phyloP scores from a whole-genome alignment of 2,329 filamentous ascomycete species.

The Nemania sp. region DNA sequence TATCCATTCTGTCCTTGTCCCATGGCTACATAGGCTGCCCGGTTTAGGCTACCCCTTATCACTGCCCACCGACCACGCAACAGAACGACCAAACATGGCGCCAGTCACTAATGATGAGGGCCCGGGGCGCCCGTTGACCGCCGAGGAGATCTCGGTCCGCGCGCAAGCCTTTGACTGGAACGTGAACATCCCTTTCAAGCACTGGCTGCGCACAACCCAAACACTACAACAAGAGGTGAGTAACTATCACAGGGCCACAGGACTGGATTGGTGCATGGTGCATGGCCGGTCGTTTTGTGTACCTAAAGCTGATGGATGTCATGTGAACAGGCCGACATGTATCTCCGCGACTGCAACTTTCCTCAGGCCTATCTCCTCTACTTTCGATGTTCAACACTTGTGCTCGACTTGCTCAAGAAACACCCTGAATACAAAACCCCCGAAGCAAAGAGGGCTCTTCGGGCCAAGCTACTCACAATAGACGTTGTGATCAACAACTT shows the following conservation, averaged over 20 bases:
- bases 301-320: slow-evolving; percentile 23
- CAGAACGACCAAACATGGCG: slow-evolving; percentile 26
- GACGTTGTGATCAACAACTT: slow-evolving; percentile 74
- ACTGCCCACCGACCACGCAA: slow-evolving; percentile 13
- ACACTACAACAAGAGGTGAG: slow-evolving; percentile 83
- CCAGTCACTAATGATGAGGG: slow-evolving; percentile 22
- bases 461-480: slow-evolving; percentile 62
- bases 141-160: slow-evolving; percentile 80
- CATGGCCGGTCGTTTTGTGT: not conserved
- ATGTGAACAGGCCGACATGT: slow-evolving; percentile 77
- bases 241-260: not conserved
- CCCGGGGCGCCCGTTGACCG: slow-evolving; percentile 70
- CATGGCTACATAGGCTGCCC: slow-evolving; percentile 34
- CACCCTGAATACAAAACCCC: slow-evolving; percentile 81
- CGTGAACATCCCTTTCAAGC: slow-evolving; percentile 77
- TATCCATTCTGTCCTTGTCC: not conserved
- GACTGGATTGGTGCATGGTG: not conserved
- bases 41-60: slow-evolving; percentile 12
- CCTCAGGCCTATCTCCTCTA: slow-evolving; percentile 90
- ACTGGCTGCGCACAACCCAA: slow-evolving; percentile 85
- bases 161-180: slow-evolving; percentile 88
- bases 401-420: slow-evolving; percentile 77
- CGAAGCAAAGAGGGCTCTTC: slow-evolving; percentile 73
- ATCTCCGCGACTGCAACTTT: slow-evolving; percentile 86
- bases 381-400: slow-evolving; percentile 89